A percentile compares a stretch with the other conserved stretches of the same genome.
Conservation (phyloP, 331 rosid genomes). For the Rhamnella rubrinervis region DNA sequence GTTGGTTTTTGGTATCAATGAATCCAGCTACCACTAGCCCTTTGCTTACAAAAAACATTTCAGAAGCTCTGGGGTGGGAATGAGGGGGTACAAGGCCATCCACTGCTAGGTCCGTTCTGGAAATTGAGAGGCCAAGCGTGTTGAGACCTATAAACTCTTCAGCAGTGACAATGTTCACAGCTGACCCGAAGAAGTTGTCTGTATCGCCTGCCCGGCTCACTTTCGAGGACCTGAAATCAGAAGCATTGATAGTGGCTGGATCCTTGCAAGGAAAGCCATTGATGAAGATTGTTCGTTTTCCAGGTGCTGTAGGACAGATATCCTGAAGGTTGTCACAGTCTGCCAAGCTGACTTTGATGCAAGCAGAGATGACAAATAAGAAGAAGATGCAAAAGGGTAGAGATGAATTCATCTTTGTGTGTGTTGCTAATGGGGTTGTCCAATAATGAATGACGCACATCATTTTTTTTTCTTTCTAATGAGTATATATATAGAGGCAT, state of each 20-base stretch:
- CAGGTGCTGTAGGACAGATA: constrained; percentile 48
- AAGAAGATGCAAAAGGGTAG: constrained; percentile 19
- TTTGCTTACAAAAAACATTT: constrained; percentile 54
- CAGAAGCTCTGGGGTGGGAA: constrained; percentile 75
- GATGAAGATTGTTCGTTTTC: constrained; percentile 43
- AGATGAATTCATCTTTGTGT: constrained; percentile 26
- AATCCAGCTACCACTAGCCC: constrained; percentile 53
- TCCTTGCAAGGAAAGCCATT: constrained; percentile 72
- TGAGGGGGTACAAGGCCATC: constrained; percentile 59
- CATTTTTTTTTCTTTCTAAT: too few relatives aligned
- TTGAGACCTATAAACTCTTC: constrained; percentile 65
- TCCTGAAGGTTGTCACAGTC: constrained; percentile 61
- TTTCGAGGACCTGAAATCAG: constrained; percentile 59
- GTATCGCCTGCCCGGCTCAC: constrained; percentile 45
- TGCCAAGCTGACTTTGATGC: constrained; percentile 27
- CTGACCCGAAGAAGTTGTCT: constrained; percentile 31
- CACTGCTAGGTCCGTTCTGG: constrained; percentile 53
- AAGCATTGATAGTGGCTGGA: constrained; percentile 35
- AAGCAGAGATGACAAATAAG: constrained; percentile 22
- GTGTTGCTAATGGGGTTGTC: not conserved
- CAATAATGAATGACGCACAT: not conserved
- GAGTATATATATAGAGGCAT: constrained; percentile 7
- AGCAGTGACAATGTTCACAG: constrained; percentile 49
- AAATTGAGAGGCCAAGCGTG: constrained; percentile 69
- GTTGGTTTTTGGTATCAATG: constrained; percentile 45